These are phyloP conservation scores for Didymella sp. DNA, from an alignment of 2,329 filamentous ascomycete genomes.

Conservation along the genomic window DNA sequence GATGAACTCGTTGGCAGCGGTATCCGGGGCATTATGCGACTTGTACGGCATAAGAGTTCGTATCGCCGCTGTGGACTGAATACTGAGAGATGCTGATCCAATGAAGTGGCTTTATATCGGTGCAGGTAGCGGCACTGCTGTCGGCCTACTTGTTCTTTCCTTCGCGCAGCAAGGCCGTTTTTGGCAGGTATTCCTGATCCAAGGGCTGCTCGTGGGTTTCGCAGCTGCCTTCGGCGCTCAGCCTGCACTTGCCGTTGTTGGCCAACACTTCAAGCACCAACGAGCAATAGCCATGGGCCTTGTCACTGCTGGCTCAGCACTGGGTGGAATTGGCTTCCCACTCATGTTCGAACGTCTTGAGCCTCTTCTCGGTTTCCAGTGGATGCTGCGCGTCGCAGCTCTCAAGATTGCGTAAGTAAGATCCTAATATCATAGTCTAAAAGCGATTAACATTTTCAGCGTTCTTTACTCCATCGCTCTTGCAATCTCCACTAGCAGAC, in stretches of 20 bases:
- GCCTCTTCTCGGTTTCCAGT: constrained; percentile 64
- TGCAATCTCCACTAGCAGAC: constrained; percentile 41
- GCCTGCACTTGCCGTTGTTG: constrained; percentile 50
- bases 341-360: constrained; percentile 63
- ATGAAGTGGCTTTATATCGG: constrained; percentile 40
- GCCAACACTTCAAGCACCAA: constrained; percentile 55
- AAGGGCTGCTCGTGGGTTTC: constrained; percentile 55
- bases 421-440: constrained; percentile 53
- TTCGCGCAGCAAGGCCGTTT: constrained; percentile 30
- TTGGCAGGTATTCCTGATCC: constrained; percentile 56
- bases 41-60: constrained; percentile 63
- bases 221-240: constrained; percentile 53
- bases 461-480: constrained; percentile 54
- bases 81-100: constrained; percentile 22
- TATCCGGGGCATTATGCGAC: constrained; percentile 70
- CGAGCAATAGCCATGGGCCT: constrained; percentile 54
- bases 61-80: constrained; percentile 29
- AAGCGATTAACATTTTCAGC: constrained; percentile 58
- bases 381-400: constrained; percentile 67
- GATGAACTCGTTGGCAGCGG: constrained; percentile 61
- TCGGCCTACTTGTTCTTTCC: constrained; percentile 36
- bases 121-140: constrained; percentile 32
- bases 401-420: constrained; percentile 53
- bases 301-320: constrained; percentile 50
- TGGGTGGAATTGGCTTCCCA: constrained; percentile 63